A percentile compares a stretch with the other conserved stretches of the same genome.
Evolutionary conservation across 108 stramenopile genomes (phyloP).

Genomic region (Fragilaria radians): DNA sequence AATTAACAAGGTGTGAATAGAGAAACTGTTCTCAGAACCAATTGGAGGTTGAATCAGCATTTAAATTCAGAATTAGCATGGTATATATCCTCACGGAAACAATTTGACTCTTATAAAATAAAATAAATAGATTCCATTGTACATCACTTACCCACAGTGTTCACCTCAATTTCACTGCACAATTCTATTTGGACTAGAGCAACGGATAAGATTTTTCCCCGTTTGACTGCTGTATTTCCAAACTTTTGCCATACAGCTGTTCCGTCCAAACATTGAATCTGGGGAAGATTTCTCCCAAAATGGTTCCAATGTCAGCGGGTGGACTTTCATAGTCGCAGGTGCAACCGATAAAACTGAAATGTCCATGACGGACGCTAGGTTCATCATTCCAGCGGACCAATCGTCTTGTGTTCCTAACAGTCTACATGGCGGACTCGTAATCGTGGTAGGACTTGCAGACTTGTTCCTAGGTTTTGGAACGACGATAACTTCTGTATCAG

Average conservation of each 20-base stretch:
- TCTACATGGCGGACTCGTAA: constrained; percentile 12
- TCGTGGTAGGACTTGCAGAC: neutral
- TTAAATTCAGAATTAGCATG: constrained; percentile 50
- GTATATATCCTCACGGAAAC: constrained; percentile 18
- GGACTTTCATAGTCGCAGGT: constrained; percentile 13
- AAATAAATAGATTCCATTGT: neutral
- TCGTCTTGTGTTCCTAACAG: constrained; percentile 22
- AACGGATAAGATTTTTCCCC: neutral
- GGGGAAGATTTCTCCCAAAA: constrained; percentile 8
- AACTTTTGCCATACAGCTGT: neutral
- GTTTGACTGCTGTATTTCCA: neutral
- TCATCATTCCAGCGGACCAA: constrained; percentile 1
- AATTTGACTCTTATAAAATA: neutral
- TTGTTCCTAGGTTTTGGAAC: constrained; percentile 47
- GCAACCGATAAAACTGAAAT: neutral
- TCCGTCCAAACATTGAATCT: neutral
- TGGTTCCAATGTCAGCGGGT: constrained; percentile 18
- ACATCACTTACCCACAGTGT: constrained; percentile 17
- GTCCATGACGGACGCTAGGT: neutral
- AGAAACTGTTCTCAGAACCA: constrained; percentile 33
- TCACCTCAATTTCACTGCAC: neutral
- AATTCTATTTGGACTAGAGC: neutral
- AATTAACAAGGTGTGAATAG: neutral
- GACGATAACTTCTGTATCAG: constrained; percentile 67
- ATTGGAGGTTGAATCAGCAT: constrained; percentile 27